These are phyloP conservation scores for Phylloboletellus chloephorus DNA, from an alignment of 1,284 basidiomycete species.

Conservation along the genomic window DNA sequence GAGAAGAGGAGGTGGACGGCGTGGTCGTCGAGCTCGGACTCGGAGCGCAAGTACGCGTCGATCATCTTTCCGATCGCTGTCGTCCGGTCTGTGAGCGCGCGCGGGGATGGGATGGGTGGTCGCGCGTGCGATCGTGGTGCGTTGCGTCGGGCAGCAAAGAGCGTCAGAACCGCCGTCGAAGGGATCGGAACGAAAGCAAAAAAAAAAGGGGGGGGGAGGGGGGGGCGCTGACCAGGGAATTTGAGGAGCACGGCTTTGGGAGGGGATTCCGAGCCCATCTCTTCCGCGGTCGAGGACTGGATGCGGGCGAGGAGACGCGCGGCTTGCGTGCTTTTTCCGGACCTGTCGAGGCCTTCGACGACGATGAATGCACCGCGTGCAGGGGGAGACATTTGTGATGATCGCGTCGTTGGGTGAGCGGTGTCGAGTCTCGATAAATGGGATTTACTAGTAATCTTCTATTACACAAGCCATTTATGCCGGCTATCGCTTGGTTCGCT, in stretches of 20 bases:
- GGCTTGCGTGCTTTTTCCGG: constrained; percentile 88
- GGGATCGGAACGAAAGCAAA: neutral
- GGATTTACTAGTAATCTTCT: no score
- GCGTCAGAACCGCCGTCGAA: constrained; percentile 5
- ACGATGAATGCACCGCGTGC: constrained; percentile 81
- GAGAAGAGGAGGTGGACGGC: constrained; percentile 94
- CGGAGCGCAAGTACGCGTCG: constrained; percentile 82
- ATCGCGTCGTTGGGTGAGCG: neutral
- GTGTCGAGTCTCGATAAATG: neutral
- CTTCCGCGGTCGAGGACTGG: constrained; percentile 29
- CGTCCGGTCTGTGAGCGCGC: constrained; percentile 69
- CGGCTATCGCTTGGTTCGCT: no score
- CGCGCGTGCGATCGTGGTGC: no score
- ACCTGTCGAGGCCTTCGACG: constrained; percentile 89
- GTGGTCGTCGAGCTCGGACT: constrained; percentile 84
- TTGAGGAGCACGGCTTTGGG: constrained; percentile 54
- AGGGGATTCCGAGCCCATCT: constrained; percentile 32
- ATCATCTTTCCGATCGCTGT: constrained; percentile 93
- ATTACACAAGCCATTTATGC: no score
- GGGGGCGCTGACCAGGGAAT: constrained; percentile 71
- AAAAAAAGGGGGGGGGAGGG: neutral
- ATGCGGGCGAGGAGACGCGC: constrained; percentile 44
- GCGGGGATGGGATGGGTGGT: neutral
- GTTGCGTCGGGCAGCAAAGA: neutral
- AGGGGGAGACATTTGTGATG: constrained; percentile 16